phyloP scores from a whole-genome alignment of 176 grass and related monocot species.

The barley (Hordeum vulgare) region DNA sequence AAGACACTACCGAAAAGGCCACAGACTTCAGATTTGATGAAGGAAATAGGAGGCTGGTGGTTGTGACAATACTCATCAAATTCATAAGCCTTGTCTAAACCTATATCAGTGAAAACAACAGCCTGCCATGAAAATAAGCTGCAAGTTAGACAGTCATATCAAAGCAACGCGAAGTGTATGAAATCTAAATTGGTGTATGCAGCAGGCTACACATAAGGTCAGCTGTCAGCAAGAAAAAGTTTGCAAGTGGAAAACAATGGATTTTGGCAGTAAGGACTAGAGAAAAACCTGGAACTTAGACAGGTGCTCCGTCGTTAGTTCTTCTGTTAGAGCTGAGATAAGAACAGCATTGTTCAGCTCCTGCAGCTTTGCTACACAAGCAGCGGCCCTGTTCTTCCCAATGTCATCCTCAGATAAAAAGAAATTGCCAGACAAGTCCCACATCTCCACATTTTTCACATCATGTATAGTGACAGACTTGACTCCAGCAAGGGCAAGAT shows the following conservation, averaged over 20 bases:
- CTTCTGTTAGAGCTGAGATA: constrained; percentile 47
- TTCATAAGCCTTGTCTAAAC: constrained; percentile 54
- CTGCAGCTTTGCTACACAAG: constrained; percentile 58
- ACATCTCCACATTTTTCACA: constrained; percentile 43
- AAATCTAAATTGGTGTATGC: neutral
- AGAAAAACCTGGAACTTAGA: constrained; percentile 56
- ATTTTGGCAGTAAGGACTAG: neutral
- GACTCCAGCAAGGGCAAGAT: constrained; percentile 71
- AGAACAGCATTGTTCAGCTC: constrained; percentile 70
- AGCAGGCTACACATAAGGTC: neutral
- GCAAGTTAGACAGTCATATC: neutral
- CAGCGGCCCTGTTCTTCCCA: constrained; percentile 54
- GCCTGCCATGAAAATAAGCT: constrained; percentile 40
- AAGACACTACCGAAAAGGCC: constrained; percentile 64
- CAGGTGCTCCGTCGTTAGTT: constrained; percentile 40
- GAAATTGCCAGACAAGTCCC: constrained; percentile 78
- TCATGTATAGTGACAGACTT: constrained; percentile 77
- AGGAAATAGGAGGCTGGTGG: constrained; percentile 64
- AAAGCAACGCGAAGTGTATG: neutral
- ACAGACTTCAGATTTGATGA: constrained; percentile 57
- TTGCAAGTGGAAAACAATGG: neutral
- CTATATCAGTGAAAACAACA: constrained; percentile 70
- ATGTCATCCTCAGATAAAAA: constrained; percentile 56
- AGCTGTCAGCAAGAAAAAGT: neutral
- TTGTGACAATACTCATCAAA: constrained; percentile 60